Evolutionary conservation across 139 green algal species (phyloP), one percentile per base, ranked within the genome.

Genomic region (Coccomyxa sp.): DNA sequence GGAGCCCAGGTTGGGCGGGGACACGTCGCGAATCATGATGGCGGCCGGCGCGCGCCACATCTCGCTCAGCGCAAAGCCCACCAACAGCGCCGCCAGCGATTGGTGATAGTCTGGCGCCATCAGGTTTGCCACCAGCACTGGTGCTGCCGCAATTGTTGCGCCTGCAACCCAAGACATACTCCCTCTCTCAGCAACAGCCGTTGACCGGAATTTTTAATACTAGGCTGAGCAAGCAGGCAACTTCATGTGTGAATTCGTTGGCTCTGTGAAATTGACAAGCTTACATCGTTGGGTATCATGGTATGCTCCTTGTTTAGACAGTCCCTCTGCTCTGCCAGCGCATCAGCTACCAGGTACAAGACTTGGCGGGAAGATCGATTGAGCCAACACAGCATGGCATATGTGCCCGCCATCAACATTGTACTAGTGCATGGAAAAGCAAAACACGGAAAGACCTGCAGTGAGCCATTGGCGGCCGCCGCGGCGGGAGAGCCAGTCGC

Each of bases 11-110:
- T 87, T 84, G 13, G 84, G 81, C 0, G 92, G 92, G 1, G 90
- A 92, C 57, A 94, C 85, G 79, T 94, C 90, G 10, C 91, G 88
- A 67, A 94, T 82, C 86, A 96, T 95, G 83, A 97, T 90, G 0
- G 94, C 94, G 4, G 91, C 89, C 13, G 95, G 94, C 4, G 95
- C 93, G 0, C 95, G 88, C 95, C 95, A 98, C 23, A 89, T 90
- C 88, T 98, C 95, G 77, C 86, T 93, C 58, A 97, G 86, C 7
- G 90, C 91, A 85, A 96, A 96, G 58, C 94, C 94, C 28, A 94
- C 84, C 38, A 97, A 79, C 80, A 98, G 89, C 27, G 90, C 90
- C 16, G 88, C 84, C 87, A 97, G 96, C 27, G 91, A 96, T 38
- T 91, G 83, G 63, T 91, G 80, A 77, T 92, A 88, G 59, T 90